phyloP scores from a whole-genome alignment of 192 early-diverging fungal genomes.

The Backusella sp. region DNA sequence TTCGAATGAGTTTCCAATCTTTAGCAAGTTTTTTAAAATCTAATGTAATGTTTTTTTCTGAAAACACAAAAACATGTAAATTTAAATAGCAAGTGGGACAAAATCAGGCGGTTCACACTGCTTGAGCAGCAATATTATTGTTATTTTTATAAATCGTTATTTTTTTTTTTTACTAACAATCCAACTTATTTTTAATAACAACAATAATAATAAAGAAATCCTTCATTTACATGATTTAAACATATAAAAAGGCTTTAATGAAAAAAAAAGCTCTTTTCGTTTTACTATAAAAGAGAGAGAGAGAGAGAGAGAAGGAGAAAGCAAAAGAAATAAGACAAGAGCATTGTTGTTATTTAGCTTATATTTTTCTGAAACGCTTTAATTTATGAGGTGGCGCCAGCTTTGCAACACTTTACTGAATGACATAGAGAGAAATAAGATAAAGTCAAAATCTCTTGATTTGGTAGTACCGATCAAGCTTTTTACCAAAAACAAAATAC shows the following conservation, averaged over 20 bases:
- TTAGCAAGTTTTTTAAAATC: neutral
- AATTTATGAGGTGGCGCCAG: neutral
- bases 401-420: neutral
- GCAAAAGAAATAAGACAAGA: neutral
- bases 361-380: neutral
- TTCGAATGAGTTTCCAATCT: neutral
- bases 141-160: constrained; percentile 7
- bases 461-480: neutral
- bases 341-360: too few species aligned
- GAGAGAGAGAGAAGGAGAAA: neutral
- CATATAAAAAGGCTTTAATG: neutral
- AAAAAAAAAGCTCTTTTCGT: neutral
- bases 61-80: neutral
- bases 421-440: neutral
- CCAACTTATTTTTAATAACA: too few species aligned
- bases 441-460: neutral
- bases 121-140: constrained; percentile 2
- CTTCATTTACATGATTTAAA: neutral
- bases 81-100: neutral
- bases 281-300: neutral
- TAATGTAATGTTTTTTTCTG: neutral
- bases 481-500: neutral
- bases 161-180: neutral
- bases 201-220: too few species aligned
- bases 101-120: neutral